Conservation (phyloP, 371 early-diverging fungal genomes). For the Parasitella parasitica region DNA sequence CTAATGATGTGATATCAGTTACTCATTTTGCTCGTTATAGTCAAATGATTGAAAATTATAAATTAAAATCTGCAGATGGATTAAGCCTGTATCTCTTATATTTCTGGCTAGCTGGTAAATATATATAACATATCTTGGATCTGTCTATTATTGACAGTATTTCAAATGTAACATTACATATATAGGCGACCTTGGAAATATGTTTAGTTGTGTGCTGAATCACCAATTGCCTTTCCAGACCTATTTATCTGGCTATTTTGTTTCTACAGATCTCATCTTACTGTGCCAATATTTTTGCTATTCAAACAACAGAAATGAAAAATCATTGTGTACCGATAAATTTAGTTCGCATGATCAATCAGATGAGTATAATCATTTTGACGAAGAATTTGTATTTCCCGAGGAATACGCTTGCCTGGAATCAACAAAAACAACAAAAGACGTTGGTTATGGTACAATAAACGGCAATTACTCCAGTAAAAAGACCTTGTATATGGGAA, state of each 20-base stretch:
- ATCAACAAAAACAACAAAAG: not conserved
- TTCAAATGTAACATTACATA: too few species aligned
- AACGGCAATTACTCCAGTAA: not conserved
- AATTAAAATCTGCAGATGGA: conserved; percentile 47
- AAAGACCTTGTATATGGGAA: conserved; percentile 4
- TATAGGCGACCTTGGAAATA: conserved; percentile 66
- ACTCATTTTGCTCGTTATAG: conserved; percentile 22
- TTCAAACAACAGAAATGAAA: not conserved
- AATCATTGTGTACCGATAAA: not conserved
- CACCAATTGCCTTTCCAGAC: conserved; percentile 33
- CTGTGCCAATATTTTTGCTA: conserved; percentile 27
- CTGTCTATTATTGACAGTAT: not conserved
- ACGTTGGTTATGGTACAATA: conserved; percentile 1
- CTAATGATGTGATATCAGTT: not conserved
- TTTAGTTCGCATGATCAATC: not conserved
- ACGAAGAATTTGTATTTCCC: not conserved
- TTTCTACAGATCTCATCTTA: conserved; percentile 19
- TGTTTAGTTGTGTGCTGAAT: conserved; percentile 72
- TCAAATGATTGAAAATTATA: conserved; percentile 59
- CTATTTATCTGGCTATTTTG: conserved; percentile 18
- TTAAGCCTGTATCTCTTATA: conserved; percentile 56
- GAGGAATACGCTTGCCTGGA: not conserved
- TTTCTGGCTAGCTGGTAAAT: conserved; percentile 65
- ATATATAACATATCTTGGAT: not conserved
- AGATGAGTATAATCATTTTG: not conserved